phyloP scores from a whole-genome alignment of 2,329 filamentous ascomycete species.

The Microdochium trichocladiopsis region DNA sequence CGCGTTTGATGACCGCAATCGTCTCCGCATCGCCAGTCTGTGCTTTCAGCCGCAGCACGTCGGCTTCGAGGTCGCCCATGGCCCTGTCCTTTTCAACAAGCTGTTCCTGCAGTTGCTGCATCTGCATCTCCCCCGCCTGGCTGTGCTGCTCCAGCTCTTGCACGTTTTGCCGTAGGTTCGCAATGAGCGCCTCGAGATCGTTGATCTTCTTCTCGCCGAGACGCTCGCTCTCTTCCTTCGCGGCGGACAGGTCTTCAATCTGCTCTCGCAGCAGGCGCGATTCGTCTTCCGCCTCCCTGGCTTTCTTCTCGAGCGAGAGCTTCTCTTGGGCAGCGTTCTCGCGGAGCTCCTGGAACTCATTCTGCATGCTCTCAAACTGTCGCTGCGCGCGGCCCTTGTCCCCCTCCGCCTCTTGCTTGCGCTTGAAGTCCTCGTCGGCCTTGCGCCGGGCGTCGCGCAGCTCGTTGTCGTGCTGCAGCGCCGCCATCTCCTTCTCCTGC shows the following conservation, averaged over 20 bases:
- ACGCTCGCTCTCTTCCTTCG: slow-evolving; percentile 64
- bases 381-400: slow-evolving; percentile 42
- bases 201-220: slow-evolving; percentile 45
- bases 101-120: slow-evolving; percentile 58
- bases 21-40: slow-evolving; percentile 84
- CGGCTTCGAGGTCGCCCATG: slow-evolving; percentile 71
- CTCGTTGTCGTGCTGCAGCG: slow-evolving; percentile 76
- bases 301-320: slow-evolving; percentile 59
- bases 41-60: slow-evolving; percentile 77
- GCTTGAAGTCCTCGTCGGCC: slow-evolving; percentile 79
- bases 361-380: slow-evolving; percentile 40
- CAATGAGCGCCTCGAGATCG: slow-evolving; percentile 46
- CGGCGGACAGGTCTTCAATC: slow-evolving; percentile 60
- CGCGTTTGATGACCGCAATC: slow-evolving; percentile 74
- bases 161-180: slow-evolving; percentile 36
- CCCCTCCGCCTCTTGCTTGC: slow-evolving; percentile 50
- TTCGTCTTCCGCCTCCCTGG: slow-evolving; percentile 66
- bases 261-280: slow-evolving; percentile 73
- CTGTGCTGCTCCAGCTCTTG: slow-evolving; percentile 55
- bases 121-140: slow-evolving; percentile 43
- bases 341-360: slow-evolving; percentile 45
- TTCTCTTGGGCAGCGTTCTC: slow-evolving; percentile 47
- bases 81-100: slow-evolving; percentile 62
- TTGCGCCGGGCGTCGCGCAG: slow-evolving; percentile 71
- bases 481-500: slow-evolving; percentile 76